These are phyloP conservation scores for Sarocladium oryzae DNA, from an alignment of 2,329 filamentous ascomycete genomes.

Conservation along the genomic window DNA sequence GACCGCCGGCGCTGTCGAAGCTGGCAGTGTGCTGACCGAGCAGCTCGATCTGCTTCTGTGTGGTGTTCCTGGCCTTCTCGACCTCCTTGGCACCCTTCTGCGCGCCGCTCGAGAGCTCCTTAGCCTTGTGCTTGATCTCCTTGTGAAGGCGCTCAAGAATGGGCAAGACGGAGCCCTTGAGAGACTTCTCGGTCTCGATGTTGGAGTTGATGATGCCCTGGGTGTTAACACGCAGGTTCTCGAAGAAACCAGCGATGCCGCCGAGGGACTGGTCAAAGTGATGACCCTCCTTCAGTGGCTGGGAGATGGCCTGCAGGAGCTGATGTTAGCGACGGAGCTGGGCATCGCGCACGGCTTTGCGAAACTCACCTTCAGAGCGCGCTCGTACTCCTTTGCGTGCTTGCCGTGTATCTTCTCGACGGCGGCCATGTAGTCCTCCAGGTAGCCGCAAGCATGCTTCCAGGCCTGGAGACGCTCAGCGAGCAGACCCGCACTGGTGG, in stretches of 20 bases:
- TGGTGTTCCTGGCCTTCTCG: slow-evolving; percentile 76
- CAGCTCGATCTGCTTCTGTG: slow-evolving; percentile 94
- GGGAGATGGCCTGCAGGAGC: slow-evolving; percentile 64
- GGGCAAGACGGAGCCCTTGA: slow-evolving; percentile 80
- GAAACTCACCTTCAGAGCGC: slow-evolving; percentile 74
- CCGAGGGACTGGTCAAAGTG: slow-evolving; percentile 91
- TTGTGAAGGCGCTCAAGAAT: slow-evolving; percentile 86
- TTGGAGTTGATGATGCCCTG: slow-evolving; percentile 87
- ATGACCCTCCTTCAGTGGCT: slow-evolving; percentile 79
- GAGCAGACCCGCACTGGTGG: slow-evolving; percentile 67
- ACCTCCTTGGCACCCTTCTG: slow-evolving; percentile 84
- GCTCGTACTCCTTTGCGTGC: slow-evolving; percentile 92
- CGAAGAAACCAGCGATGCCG: slow-evolving; percentile 83
- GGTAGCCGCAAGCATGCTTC: slow-evolving; percentile 88
- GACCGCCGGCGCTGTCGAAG: slow-evolving; percentile 70
- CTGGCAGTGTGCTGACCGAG: slow-evolving; percentile 78
- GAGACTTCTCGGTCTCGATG: slow-evolving; percentile 81
- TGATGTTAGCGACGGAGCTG: no score
- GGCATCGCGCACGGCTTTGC: no score
- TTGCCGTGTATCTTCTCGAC: slow-evolving; percentile 81
- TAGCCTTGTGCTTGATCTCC: slow-evolving; percentile 94
- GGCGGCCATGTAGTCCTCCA: slow-evolving; percentile 82
- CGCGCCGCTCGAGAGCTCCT: slow-evolving; percentile 77
- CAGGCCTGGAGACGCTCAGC: slow-evolving; percentile 85
- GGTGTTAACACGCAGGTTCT: slow-evolving; percentile 89